phyloP scores from a whole-genome alignment of 352 stramenopile species.

The Phytophthora capsici region DNA sequence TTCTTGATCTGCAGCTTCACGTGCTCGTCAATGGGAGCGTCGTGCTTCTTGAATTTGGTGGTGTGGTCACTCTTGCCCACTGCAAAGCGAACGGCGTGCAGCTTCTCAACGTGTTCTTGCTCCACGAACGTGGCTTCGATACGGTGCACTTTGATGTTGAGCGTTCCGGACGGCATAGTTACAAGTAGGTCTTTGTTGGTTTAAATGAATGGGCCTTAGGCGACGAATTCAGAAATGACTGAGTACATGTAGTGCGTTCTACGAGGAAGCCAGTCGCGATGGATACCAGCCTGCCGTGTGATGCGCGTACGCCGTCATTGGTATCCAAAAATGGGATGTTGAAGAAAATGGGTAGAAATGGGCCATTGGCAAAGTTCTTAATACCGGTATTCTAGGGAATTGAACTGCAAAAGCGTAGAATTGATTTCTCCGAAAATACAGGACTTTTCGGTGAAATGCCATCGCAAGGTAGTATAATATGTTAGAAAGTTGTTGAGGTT shows the following conservation, averaged over 20 bases:
- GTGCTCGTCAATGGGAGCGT: constrained; percentile 35
- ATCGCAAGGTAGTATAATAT: too few species aligned
- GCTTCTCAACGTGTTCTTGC: constrained; percentile 18
- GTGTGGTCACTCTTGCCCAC: constrained; percentile 18
- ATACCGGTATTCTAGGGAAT: too few species aligned
- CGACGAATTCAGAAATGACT: constrained; percentile 37
- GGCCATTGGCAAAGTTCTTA: neutral
- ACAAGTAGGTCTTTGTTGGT: neutral
- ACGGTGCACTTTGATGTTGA: constrained; percentile 37
- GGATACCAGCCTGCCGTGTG: neutral
- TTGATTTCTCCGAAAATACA: too few species aligned
- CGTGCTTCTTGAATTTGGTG: constrained; percentile 30
- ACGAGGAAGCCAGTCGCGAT: constrained; percentile 9
- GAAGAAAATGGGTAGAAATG: neutral
- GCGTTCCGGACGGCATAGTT: constrained; percentile 37
- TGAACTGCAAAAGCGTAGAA: too few species aligned
- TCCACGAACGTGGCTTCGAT: constrained; percentile 36
- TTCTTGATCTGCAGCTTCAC: constrained; percentile 42
- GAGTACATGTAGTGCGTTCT: neutral
- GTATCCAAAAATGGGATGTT: neutral
- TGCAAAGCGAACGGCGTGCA: constrained; percentile 25
- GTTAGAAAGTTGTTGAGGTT: too few species aligned
- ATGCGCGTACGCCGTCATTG: neutral
- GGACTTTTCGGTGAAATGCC: too few species aligned
- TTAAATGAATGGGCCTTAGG: neutral